Conservation (phyloP, 1,284 basidiomycete genomes). For the Cutaneotrichosporon curvatum region DNA sequence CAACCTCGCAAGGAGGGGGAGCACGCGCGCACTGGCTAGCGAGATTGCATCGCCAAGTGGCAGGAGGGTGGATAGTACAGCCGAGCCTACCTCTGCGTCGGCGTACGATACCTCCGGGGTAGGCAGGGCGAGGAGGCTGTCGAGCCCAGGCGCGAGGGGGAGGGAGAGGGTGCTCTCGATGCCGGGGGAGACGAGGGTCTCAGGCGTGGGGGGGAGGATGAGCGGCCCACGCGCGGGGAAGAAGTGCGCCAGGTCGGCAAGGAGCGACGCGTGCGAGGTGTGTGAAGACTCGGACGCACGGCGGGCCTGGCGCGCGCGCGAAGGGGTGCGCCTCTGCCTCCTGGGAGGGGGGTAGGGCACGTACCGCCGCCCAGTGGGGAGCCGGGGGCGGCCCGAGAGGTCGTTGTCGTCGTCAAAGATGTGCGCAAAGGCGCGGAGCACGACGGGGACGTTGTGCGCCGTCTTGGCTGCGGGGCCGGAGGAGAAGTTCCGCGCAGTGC, state of each 20-base stretch:
- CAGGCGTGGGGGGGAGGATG: conserved; percentile 22
- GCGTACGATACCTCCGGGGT: conserved; percentile 24
- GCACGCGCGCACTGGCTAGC: conserved; percentile 22
- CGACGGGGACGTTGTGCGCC: conserved; percentile 27
- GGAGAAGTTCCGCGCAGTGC: conserved; percentile 30
- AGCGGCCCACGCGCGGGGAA: conserved; percentile 25
- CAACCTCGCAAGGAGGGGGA: conserved; percentile 32
- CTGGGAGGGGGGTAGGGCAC: conserved; percentile 21
- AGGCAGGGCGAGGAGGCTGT: conserved; percentile 23
- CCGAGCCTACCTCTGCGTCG: conserved; percentile 32
- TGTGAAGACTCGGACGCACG: not conserved
- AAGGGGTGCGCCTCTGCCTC: too few species aligned
- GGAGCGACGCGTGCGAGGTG: conserved; percentile 6
- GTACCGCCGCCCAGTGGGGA: conserved; percentile 28
- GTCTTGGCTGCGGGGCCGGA: conserved; percentile 15
- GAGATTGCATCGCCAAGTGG: conserved; percentile 30
- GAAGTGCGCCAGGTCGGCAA: conserved; percentile 28
- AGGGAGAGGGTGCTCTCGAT: conserved; percentile 29
- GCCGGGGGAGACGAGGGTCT: conserved; percentile 31
- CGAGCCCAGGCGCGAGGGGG: conserved; percentile 31
- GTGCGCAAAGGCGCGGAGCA: conserved; percentile 28
- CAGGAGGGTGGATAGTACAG: conserved; percentile 29
- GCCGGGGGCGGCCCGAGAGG: not conserved
- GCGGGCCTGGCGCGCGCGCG: conserved; percentile 1
- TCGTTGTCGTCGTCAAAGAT: conserved; percentile 29